Evolutionary conservation across 805 yeast genomes (phyloP).

Genomic region (Nakazawaea ernobii): DNA sequence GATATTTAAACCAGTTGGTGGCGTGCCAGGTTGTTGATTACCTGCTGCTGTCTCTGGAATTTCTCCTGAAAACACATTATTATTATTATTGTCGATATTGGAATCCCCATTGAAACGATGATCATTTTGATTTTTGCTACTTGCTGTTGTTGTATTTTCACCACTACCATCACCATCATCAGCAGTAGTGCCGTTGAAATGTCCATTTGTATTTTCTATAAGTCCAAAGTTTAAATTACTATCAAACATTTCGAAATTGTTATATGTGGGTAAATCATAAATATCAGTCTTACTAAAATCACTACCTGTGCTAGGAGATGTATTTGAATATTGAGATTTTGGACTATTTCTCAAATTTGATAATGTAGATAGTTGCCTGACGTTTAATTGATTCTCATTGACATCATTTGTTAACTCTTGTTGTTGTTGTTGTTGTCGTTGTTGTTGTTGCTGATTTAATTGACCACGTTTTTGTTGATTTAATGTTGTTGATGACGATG

Average conservation of each 20-base stretch:
- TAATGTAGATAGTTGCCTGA: background rate
- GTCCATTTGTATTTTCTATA: background rate
- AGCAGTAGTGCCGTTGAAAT: background rate
- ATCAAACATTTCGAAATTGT: slow-evolving; percentile 3
- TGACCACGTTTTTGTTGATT: background rate
- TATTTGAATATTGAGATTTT: background rate
- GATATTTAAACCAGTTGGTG: slow-evolving; percentile 8
- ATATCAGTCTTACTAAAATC: background rate
- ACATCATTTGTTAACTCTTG: background rate
- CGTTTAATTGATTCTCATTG: background rate
- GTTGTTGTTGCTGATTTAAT: background rate
- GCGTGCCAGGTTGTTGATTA: background rate
- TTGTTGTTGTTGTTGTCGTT: background rate
- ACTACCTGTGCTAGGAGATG: background rate
- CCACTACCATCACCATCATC: background rate
- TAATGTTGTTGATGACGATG: background rate
- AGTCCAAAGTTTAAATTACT: background rate
- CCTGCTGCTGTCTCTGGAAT: background rate
- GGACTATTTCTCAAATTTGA: slow-evolving; percentile 4
- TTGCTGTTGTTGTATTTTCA: background rate
- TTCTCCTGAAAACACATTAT: background rate
- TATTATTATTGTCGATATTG: background rate
- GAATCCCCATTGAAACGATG: background rate
- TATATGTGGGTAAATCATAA: background rate
- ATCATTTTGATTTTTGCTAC: too few relatives aligned